Conservation (phyloP, 768 basidiomycete genomes). For the Boletellus ananiceps region DNA sequence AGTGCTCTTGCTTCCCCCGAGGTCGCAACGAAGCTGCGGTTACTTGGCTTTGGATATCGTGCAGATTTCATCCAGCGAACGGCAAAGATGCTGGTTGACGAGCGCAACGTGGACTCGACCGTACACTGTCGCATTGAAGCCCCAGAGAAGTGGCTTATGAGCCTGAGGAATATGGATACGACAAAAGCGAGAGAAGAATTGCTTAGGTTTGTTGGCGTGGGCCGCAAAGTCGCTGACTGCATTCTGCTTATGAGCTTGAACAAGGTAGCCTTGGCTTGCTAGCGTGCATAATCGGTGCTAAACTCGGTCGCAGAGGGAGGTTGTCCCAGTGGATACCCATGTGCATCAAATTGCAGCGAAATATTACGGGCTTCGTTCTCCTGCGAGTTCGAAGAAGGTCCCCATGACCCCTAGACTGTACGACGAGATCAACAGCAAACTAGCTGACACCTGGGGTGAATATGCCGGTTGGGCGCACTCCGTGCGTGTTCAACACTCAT, state of each 20-base stretch:
- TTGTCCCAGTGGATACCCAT: conserved; percentile 95
- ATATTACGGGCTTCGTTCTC: conserved; percentile 62
- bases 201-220: conserved; percentile 84
- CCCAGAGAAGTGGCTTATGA: conserved; percentile 57
- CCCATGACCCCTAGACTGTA: conserved; percentile 76
- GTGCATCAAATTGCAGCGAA: conserved; percentile 85
- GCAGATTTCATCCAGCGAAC: conserved; percentile 86
- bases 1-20: conserved; percentile 54
- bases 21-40: conserved; percentile 62
- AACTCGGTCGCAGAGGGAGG: conserved; percentile 53
- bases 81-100: conserved; percentile 68
- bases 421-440: conserved; percentile 58
- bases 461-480: conserved; percentile 92
- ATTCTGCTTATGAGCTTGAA: conserved; percentile 88
- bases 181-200: conserved; percentile 67
- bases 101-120: conserved; percentile 33
- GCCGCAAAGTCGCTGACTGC: conserved; percentile 96
- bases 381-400: conserved; percentile 39
- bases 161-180: conserved; percentile 47
- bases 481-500: conserved; percentile 36
- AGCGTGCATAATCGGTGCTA: neutral
- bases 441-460: conserved; percentile 69
- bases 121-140: conserved; percentile 32
- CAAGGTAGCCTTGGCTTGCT: conserved; percentile 50
- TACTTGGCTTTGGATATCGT: conserved; percentile 93